Evolutionary conservation across 192 early-diverging fungal species (phyloP).

Genomic region (Rhizoclosmatium sp.): DNA sequence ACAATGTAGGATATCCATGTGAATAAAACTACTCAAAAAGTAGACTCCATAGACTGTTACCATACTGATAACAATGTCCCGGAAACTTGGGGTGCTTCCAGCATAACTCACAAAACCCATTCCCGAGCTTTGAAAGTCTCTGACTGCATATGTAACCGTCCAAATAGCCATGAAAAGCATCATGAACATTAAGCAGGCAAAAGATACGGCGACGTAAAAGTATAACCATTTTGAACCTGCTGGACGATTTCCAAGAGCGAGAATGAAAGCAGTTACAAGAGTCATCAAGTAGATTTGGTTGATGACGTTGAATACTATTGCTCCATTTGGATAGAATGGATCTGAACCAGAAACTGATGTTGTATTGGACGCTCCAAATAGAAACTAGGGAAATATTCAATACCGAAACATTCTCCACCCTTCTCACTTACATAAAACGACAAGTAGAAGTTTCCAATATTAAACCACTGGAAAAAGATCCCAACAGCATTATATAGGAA

Average conservation of each 20-base stretch:
- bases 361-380: slow-evolving; percentile 29
- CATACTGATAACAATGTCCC: slow-evolving; percentile 31
- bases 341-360: not conserved
- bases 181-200: slow-evolving; percentile 84
- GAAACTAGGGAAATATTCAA: slow-evolving; percentile 18
- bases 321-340: slow-evolving; percentile 29
- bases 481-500: slow-evolving; percentile 60
- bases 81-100: not conserved
- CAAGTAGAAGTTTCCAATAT: slow-evolving; percentile 39
- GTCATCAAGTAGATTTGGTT: slow-evolving; percentile 79
- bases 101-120: slow-evolving; percentile 7
- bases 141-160: slow-evolving; percentile 46
- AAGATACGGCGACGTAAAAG: slow-evolving; percentile 74
- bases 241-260: slow-evolving; percentile 59
- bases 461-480: slow-evolving; percentile 65
- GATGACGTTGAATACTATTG: slow-evolving; percentile 67
- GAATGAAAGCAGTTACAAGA: slow-evolving; percentile 76
- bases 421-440: slow-evolving; percentile 30
- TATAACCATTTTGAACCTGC: slow-evolving; percentile 62
- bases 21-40: slow-evolving; percentile 12
- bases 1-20: slow-evolving; percentile 47
- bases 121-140: slow-evolving; percentile 1
- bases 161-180: slow-evolving; percentile 79
- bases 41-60: slow-evolving; percentile 35
- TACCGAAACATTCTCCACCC: not conserved